Evolutionary conservation across 2,329 filamentous ascomycete species (phyloP), one percentile per base, ranked within the genome.

Genomic region (Aureobasidium melanogenum): DNA sequence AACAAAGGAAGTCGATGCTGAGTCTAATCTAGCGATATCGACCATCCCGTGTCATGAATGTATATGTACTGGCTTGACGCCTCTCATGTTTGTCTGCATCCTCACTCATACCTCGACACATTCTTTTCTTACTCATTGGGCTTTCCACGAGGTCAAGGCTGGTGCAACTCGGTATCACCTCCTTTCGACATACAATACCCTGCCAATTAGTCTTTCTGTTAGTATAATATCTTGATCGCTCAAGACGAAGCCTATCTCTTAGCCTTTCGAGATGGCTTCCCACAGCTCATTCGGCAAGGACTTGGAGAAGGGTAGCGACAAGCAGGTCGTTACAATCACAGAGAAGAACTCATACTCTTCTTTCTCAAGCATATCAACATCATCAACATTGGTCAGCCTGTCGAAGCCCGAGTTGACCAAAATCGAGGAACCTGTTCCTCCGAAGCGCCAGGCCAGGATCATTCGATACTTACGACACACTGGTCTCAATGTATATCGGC

Each of bases 401-500:
- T 26, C 54, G 7, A 24, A 32, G 6, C 28, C 54, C 1, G 24
- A 47, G n/a, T 57, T n/a, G 14, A 47, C 9, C n/a, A 26, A 36
- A 38, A 3, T 24, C 9, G 44, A 50, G 24, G 32, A 47, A 15
- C 5, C 30, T 17, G 34, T 58, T n/a, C 54, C 41, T 6, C 54
- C 56, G 26, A 61, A 65, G 15, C 54, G 62, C 38, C 66, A 47
- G 36, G 28, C 34, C n/a, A 50, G 50, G 12, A 19, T 55, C 22
- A 24, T 61, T 9, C 48, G 59, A 38, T 61, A 66, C 51, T 44
- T 68, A 1, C 66, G 67, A 46, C 67, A 68, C 68, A 76, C 52
- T 12, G 63, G 65, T 36, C 66, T 71, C 57, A 69, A 64, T 17
- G 65, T 64, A 6, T 74, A 74, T 56, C 68, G 69, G 12, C 61